phyloP scores from a whole-genome alignment of 306 rosid species.

The Vicia faba region DNA sequence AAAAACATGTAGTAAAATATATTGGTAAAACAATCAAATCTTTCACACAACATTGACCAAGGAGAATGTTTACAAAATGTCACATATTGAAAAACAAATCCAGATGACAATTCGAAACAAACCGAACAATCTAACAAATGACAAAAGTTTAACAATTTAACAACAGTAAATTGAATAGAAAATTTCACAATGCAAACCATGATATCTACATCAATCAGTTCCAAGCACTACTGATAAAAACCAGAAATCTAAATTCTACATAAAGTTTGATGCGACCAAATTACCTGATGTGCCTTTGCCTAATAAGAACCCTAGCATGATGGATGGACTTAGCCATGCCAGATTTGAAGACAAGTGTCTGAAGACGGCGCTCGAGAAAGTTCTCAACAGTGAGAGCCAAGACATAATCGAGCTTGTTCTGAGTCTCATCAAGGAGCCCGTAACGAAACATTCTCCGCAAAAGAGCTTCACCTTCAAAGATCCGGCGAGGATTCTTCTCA shows the following conservation, averaged over 20 bases:
- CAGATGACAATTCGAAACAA: too few relatives aligned
- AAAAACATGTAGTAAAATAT: too few relatives aligned
- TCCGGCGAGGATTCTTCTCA: constrained; percentile 70
- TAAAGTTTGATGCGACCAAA: neutral
- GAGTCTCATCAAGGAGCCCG: constrained; percentile 60
- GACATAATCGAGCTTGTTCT: constrained; percentile 72
- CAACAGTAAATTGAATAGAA: too few relatives aligned
- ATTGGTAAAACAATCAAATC: neutral
- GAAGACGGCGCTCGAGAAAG: constrained; percentile 70
- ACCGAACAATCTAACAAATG: too few relatives aligned
- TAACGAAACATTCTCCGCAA: constrained; percentile 62
- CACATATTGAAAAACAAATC: neutral
- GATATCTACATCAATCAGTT: too few relatives aligned
- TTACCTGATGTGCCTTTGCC: constrained; percentile 66
- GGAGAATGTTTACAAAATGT: neutral
- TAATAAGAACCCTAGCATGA: constrained; percentile 66
- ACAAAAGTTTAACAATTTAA: too few relatives aligned
- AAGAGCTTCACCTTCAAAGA: constrained; percentile 70
- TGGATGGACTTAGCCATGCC: constrained; percentile 75
- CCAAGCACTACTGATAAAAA: neutral
- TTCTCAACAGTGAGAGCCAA: constrained; percentile 68
- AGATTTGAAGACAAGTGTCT: constrained; percentile 62
- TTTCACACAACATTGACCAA: neutral
- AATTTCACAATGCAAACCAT: too few relatives aligned
- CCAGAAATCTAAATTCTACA: neutral